Conservation (phyloP, 768 basidiomycete genomes). For the Tubosaeta sp. region DNA sequence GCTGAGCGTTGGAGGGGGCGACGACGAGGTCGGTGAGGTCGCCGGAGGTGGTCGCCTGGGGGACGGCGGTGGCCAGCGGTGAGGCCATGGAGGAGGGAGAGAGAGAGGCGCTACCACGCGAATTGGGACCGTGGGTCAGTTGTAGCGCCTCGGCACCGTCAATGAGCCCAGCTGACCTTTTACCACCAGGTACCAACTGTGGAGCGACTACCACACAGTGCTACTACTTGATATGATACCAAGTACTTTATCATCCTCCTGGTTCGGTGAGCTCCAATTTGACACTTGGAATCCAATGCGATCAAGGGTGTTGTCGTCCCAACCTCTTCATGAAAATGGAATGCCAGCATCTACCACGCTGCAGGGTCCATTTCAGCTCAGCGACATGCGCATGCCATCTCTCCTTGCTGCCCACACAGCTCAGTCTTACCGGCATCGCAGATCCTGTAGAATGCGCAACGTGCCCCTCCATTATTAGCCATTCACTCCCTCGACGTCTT, state of each 20-base stretch:
- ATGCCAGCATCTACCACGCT: constrained; percentile 20
- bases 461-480: constrained; percentile 19
- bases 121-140: not conserved
- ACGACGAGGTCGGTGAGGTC: constrained; percentile 47
- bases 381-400: constrained; percentile 16
- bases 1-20: constrained; percentile 33
- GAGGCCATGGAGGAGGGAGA: constrained; percentile 37
- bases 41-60: constrained; percentile 41
- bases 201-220: constrained; percentile 1
- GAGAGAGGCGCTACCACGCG: constrained; percentile 7
- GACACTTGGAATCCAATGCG: constrained; percentile 24
- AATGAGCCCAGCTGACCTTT: not conserved
- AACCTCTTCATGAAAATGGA: constrained; percentile 27
- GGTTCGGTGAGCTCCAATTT: constrained; percentile 10
- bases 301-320: constrained; percentile 25
- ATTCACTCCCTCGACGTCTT: constrained; percentile 15
- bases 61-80: constrained; percentile 25
- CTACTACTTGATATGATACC: too few relatives aligned
- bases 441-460: constrained; percentile 21
- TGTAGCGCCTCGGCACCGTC: not conserved
- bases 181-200: not conserved
- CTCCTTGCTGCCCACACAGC: constrained; percentile 13
- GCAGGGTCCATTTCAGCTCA: constrained; percentile 26
- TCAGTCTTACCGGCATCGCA: constrained; percentile 18
- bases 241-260: constrained; percentile 11